Evolutionary conservation across 768 basidiomycete genomes (phyloP), one percentile per base, ranked within the genome.

Genomic region (Strobilomyces echinocephalus): DNA sequence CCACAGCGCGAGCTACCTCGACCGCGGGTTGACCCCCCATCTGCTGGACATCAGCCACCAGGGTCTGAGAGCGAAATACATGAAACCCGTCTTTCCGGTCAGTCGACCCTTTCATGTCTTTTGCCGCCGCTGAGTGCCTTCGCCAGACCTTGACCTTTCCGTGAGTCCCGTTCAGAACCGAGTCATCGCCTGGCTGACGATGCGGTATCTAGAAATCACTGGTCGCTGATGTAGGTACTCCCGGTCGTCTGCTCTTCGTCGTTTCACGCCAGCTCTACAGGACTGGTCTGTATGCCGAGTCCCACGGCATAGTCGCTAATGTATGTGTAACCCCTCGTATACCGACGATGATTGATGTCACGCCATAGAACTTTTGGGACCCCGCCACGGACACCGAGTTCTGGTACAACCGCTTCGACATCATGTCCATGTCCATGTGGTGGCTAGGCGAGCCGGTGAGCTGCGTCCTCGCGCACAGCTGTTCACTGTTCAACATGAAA

Each of bases 231-330:
- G 90, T 91, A 63, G 26, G 78, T 18, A 1, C 64, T 7, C 10
- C 16, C 33, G 24, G 4, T 38, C 53, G 8, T 36, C 2, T 12
- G 5, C 30, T 39, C 3, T 9, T 9, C n/a, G 7, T 41, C 5
- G 0, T 45, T 40, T 53, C 9, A 58, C 16, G 11, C 31, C 44
- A n/a, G 9, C n/a, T 20, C 18, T 30, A 33, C 55, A 92, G 90
- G 85, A 97, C 93, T 14, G 94, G 94, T 3, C 77, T 95, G 4
- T 81, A 91, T 63, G 88, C 88, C 0, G 91, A 95, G 69, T 88
- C 88, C 20, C 91, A 95, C 67, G 93, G 93, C 12, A 92, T 97
- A 43, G 80, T 97, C 21, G 93, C 82, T 12, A 97, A 95, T 62
- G 90, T 91, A 63, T 21, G 80, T 65, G 3, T 18, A 26, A 16